A percentile compares a stretch with the other conserved stretches of the same genome.
These are phyloP conservation scores for Pleurotus tuber-regium DNA, from an alignment of 768 basidiomycete genomes.

Conservation along the genomic window DNA sequence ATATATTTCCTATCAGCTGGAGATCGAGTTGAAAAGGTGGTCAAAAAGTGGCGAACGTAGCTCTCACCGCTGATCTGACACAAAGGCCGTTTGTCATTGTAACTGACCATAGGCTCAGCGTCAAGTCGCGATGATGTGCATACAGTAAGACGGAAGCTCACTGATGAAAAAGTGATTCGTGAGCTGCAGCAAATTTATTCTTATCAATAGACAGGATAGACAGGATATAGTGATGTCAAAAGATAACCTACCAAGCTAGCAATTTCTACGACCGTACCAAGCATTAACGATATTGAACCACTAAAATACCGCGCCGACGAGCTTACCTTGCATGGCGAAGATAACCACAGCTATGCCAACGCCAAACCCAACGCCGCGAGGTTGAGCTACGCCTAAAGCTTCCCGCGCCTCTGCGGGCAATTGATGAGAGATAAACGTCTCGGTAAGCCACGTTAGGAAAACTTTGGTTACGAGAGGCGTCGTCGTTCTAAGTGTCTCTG, in stretches of 20 bases:
- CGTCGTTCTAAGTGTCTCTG: slow-evolving; percentile 49
- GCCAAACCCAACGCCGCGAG: slow-evolving; percentile 56
- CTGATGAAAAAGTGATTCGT: slow-evolving; percentile 33
- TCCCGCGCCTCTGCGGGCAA: slow-evolving; percentile 35
- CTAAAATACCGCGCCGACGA: too few species aligned
- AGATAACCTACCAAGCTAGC: slow-evolving; percentile 28
- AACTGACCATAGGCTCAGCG: slow-evolving; percentile 15
- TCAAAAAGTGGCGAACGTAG: neutral
- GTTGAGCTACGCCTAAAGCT: slow-evolving; percentile 29
- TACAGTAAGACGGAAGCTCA: slow-evolving; percentile 9
- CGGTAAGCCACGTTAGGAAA: slow-evolving; percentile 55
- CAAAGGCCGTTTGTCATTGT: slow-evolving; percentile 34
- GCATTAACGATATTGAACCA: too few species aligned
- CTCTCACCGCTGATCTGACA: slow-evolving; percentile 33
- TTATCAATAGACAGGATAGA: neutral
- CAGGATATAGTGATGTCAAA: neutral
- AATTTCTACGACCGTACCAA: too few species aligned
- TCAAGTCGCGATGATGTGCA: neutral
- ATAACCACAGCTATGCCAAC: slow-evolving; percentile 58
- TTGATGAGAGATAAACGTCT: slow-evolving; percentile 41
- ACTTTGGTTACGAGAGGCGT: slow-evolving; percentile 58
- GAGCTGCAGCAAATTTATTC: slow-evolving; percentile 11
- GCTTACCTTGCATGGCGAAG: slow-evolving; percentile 58
- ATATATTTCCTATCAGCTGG: slow-evolving; percentile 32
- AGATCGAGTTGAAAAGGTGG: neutral